Evolutionary conservation across 73 alveolate species (phyloP).

Genomic region (Urostyla sp.): DNA sequence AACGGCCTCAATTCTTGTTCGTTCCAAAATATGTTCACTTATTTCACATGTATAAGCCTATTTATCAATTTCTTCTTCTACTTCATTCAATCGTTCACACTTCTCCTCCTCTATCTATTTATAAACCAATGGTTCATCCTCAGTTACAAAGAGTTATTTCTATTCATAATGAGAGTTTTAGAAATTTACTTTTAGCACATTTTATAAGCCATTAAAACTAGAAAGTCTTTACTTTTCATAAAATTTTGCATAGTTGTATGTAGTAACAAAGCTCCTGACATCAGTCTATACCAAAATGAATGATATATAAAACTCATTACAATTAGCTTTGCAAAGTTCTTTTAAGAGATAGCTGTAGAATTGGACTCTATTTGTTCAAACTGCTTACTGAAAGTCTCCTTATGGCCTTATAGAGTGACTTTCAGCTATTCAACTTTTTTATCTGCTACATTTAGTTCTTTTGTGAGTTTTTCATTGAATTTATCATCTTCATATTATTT

Average conservation of each 20-base stretch:
- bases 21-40: slow-evolving; percentile 39
- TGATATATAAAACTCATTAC: background rate
- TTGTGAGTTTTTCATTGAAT: slow-evolving; percentile 12
- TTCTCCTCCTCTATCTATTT: slow-evolving; percentile 2
- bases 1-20: slow-evolving; percentile 27
- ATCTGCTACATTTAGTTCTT: slow-evolving; percentile 40
- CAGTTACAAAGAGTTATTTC: slow-evolving; percentile 2
- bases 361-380: slow-evolving; percentile 2
- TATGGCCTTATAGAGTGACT: background rate
- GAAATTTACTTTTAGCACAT: background rate
- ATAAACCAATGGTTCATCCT: slow-evolving; percentile 21
- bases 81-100: background rate
- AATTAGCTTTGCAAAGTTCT: background rate
- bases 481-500: slow-evolving; percentile 2
- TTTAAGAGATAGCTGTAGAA: background rate
- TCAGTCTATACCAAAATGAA: background rate
- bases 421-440: slow-evolving; percentile 14
- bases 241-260: slow-evolving; percentile 20
- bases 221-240: slow-evolving; percentile 17
- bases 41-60: slow-evolving; percentile 44
- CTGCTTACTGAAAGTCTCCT: background rate
- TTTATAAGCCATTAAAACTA: background rate
- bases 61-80: slow-evolving; percentile 45
- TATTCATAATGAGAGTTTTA: background rate
- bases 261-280: background rate